phyloP scores from a whole-genome alignment of 169 alveolate genomes.

The Eimeria maxima region DNA sequence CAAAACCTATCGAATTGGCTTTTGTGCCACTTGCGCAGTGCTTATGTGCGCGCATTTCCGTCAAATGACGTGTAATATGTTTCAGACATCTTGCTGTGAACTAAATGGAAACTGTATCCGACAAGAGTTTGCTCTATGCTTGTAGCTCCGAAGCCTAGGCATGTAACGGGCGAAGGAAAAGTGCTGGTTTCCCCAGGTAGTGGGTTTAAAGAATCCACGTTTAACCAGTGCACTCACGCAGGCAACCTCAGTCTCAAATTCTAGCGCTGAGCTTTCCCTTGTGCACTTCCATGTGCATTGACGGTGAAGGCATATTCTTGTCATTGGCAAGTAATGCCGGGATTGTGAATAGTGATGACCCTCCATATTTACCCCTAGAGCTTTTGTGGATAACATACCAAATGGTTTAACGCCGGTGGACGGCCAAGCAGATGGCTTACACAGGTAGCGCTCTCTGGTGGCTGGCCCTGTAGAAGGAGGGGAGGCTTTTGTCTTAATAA shows the following conservation, averaged over 20 bases:
- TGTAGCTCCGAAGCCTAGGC: not conserved
- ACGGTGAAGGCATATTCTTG: not conserved
- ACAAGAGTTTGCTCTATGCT: not conserved
- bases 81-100: not conserved
- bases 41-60: not conserved
- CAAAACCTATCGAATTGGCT: too few relatives aligned
- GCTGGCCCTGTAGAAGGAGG: not conserved
- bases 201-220: not conserved
- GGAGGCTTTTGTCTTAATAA: not conserved
- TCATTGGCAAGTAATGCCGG: not conserved
- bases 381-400: not conserved
- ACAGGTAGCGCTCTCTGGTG: not conserved
- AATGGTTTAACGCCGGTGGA: not conserved
- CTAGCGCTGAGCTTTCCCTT: not conserved
- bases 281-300: not conserved
- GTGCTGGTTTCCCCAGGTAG: not conserved
- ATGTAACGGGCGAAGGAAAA: not conserved
- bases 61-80: not conserved
- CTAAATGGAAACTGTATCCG: not conserved
- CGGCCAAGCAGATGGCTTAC: too few relatives aligned
- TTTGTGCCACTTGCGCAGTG: not conserved
- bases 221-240: not conserved
- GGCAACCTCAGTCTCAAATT: not conserved
- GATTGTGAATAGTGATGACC: not conserved
- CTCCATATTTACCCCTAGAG: not conserved